Evolutionary conservation across 75 land plant genomes (phyloP), one percentile per base, ranked within the genome.

Genomic region (Pinus albicaulis): DNA sequence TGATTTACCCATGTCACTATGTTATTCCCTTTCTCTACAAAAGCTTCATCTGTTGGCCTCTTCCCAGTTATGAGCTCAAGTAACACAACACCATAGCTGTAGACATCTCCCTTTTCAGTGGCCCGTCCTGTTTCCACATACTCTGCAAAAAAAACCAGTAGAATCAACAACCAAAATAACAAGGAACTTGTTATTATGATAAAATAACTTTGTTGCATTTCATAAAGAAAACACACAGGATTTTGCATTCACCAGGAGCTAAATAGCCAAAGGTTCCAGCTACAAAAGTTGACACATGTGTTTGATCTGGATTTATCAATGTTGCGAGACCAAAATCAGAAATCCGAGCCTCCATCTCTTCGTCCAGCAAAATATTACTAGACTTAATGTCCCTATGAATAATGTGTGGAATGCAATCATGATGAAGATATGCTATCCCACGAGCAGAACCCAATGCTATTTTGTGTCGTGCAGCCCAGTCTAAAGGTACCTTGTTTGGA

Each of bases 241-340:
- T 55, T 79, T 25, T 11, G 7, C 73, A 38, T 56, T 38, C 31
- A 94, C 97, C 97, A 7, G 97, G 97, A 76, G 97, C 90, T 59
- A 94, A 75, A 75, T 94, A 94, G 14, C 97, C 97, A 79, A 94
- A 90, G 74, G 97, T 94, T 26, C 97, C 97, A 12, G 97, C 97
- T 14, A 92, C 87, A 75, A 85, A n/a, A 36, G 97, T 94, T 38
- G 94, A 92, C 16, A 92, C 97, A 80, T 94, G 97, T 66, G 94
- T 86, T 81, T 86, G 81, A 57, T 88, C 81, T 6, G 90, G 86
- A 62, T 81, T 87, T 86, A 94, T 89, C 58, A 94, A 72, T 52
- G 94, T 94, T 23, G 97, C 97, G 31, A 94, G 73, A 65, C 97
- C 97, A 69, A 94, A 94, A 77, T 94, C 97, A 12, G 92, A 90